Conservation (phyloP, 805 yeast genomes). For the Wickerhamiella spandovensis region DNA sequence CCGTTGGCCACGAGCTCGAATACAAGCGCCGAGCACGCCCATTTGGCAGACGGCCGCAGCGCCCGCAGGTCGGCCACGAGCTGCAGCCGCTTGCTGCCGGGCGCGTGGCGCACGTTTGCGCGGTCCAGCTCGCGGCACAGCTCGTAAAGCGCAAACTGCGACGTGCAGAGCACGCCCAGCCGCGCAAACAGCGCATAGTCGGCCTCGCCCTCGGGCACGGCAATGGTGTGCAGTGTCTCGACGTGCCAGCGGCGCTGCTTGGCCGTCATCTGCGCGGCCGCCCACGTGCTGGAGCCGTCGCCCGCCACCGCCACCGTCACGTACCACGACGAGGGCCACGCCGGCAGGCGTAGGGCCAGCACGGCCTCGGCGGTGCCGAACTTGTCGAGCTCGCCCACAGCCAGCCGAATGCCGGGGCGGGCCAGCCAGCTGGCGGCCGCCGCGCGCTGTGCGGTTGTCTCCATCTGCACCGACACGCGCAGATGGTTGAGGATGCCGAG, state of each 20-base stretch:
- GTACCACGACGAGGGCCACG: slow-evolving; percentile 31
- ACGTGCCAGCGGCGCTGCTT: slow-evolving; percentile 16
- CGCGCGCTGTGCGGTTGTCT: slow-evolving; percentile 38
- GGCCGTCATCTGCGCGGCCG: slow-evolving; percentile 14
- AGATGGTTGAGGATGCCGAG: slow-evolving; percentile 31
- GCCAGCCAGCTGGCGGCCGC: slow-evolving; percentile 57
- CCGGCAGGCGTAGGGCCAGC: slow-evolving; percentile 23
- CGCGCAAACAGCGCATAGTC: slow-evolving; percentile 21
- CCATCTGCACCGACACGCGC: slow-evolving; percentile 35
- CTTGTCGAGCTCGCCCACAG: slow-evolving; percentile 33
- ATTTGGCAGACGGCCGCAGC: slow-evolving; percentile 8
- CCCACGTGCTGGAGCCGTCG: slow-evolving; percentile 11
- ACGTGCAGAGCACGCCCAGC: slow-evolving; percentile 17
- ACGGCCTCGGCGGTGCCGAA: slow-evolving; percentile 18
- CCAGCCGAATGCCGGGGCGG: slow-evolving; percentile 40
- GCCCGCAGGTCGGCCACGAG: slow-evolving; percentile 13
- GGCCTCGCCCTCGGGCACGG: slow-evolving; percentile 10
- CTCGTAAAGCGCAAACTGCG: slow-evolving; percentile 21
- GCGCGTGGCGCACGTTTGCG: slow-evolving; percentile 14
- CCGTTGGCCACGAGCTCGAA: slow-evolving; percentile 7
- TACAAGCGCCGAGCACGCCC: slow-evolving; percentile 17
- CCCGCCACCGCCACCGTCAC: slow-evolving; percentile 24
- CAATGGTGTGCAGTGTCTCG: slow-evolving; percentile 13
- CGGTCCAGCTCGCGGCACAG: slow-evolving; percentile 20
- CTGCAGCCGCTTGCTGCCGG: slow-evolving; percentile 6